Percentiles rank a stretch among this genome's conserved stretches.
phyloP scores from a whole-genome alignment of 2,329 filamentous ascomycete genomes.

The Colletotrichum chlorophyti region DNA sequence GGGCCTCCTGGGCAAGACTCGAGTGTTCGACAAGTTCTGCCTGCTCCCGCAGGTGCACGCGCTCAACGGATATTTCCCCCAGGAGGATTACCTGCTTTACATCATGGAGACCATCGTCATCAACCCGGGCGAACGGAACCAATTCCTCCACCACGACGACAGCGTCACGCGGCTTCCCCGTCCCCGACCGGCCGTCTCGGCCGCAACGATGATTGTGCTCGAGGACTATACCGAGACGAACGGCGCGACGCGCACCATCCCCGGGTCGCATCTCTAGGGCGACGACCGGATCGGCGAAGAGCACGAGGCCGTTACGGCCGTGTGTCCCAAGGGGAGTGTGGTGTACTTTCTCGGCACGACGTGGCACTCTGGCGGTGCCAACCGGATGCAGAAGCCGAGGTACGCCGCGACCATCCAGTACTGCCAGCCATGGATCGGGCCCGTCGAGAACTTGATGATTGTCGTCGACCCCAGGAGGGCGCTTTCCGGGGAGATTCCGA shows the following conservation, averaged over 20 bases:
- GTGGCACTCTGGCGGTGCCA: constrained; percentile 45
- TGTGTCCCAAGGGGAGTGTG: constrained; percentile 44
- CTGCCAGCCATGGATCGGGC: constrained; percentile 47
- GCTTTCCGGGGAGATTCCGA: constrained; percentile 28
- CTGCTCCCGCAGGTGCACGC: constrained; percentile 42
- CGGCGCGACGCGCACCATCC: constrained; percentile 43
- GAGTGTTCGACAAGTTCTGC: constrained; percentile 45
- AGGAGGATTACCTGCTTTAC: constrained; percentile 43
- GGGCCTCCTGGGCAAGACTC: constrained; percentile 45
- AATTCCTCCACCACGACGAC: constrained; percentile 43
- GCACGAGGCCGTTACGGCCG: constrained; percentile 38
- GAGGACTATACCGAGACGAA: constrained; percentile 41
- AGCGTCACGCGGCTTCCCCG: constrained; percentile 38
- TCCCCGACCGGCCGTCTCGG: constrained; percentile 40
- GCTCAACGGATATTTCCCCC: constrained; percentile 47
- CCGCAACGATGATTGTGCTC: constrained; percentile 38
- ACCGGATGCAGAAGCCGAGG: constrained; percentile 37
- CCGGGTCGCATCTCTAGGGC: constrained; percentile 43
- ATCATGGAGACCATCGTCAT: constrained; percentile 46
- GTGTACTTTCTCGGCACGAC: constrained; percentile 43
- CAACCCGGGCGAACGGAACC: constrained; percentile 42
- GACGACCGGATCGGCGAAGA: constrained; percentile 31
- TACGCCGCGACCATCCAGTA: constrained; percentile 47
- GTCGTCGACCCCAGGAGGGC: constrained; percentile 36
- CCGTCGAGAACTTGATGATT: constrained; percentile 44